phyloP scores from a whole-genome alignment of 768 basidiomycete species.

The Trichaptum fuscoviolaceum region DNA sequence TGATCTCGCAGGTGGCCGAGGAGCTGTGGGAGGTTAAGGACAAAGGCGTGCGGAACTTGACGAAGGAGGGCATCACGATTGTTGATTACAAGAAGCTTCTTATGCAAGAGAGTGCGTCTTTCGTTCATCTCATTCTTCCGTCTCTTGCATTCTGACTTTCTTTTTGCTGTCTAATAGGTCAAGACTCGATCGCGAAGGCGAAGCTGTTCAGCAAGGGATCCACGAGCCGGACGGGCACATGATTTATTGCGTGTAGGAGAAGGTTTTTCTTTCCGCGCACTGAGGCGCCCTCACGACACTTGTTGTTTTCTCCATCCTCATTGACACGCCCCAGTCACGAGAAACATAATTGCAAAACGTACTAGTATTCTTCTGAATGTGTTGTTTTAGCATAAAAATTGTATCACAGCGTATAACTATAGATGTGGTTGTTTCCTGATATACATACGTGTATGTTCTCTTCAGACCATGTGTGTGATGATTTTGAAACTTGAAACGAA shows the following conservation, averaged over 20 bases:
- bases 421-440: background rate
- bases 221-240: background rate
- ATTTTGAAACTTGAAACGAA: background rate
- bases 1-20: constrained; percentile 96
- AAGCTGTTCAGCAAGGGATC: constrained; percentile 77
- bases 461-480: background rate
- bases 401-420: background rate
- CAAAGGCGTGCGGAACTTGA: constrained; percentile 87
- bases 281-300: background rate
- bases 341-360: background rate
- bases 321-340: background rate
- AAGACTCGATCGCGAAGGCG: constrained; percentile 86
- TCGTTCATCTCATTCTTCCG: constrained; percentile 4
- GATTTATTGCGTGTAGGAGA: background rate
- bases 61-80: constrained; percentile 87
- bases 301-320: background rate
- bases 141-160: constrained; percentile 7
- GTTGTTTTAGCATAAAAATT: background rate
- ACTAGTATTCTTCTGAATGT: background rate
- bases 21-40: constrained; percentile 99
- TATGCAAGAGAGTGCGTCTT: constrained; percentile 64
- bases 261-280: background rate
- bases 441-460: too few relatives aligned
- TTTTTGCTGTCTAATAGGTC: constrained; percentile 42
- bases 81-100: constrained; percentile 90